phyloP scores from a whole-genome alignment of 1,139 yeast genomes.

The Geotrichum macrosporum region DNA sequence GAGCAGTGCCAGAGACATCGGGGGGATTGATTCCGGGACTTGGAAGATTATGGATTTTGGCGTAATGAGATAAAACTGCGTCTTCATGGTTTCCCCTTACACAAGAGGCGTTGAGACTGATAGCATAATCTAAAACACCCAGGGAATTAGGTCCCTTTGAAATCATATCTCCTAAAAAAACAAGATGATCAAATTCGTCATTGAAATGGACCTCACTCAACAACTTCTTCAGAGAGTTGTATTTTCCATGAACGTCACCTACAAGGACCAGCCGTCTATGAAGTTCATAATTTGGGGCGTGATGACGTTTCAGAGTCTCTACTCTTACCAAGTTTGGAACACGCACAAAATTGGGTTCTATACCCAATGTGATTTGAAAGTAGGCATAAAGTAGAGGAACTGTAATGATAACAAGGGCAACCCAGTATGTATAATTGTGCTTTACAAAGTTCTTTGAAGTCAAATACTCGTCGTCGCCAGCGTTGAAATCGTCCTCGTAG shows the following conservation, averaged over 20 bases:
- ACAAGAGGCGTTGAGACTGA: constrained; percentile 54
- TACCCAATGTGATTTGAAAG: constrained; percentile 10
- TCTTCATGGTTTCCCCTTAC: constrained; percentile 88
- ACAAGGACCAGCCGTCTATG: constrained; percentile 49
- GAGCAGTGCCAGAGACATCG: not conserved
- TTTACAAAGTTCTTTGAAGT: not conserved
- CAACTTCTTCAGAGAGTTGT: constrained; percentile 49
- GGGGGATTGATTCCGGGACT: constrained; percentile 30
- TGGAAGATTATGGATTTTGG: constrained; percentile 51
- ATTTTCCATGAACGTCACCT: constrained; percentile 89
- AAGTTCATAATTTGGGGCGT: constrained; percentile 5
- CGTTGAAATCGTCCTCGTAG: constrained; percentile 9
- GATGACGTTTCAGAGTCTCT: constrained; percentile 5
- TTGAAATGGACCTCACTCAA: constrained; percentile 46
- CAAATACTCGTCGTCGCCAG: constrained; percentile 2
- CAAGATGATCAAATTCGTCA: constrained; percentile 50
- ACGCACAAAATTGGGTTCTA: constrained; percentile 11
- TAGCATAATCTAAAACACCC: constrained; percentile 64
- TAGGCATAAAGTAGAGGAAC: constrained; percentile 10
- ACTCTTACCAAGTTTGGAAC: constrained; percentile 17
- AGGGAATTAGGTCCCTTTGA: constrained; percentile 79
- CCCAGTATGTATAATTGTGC: constrained; percentile 8
- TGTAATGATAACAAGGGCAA: not conserved
- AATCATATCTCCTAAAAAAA: constrained; percentile 78
- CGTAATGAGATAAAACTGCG: constrained; percentile 57